phyloP scores from a whole-genome alignment of 306 rosid genomes.

The Abrus pulchellus region DNA sequence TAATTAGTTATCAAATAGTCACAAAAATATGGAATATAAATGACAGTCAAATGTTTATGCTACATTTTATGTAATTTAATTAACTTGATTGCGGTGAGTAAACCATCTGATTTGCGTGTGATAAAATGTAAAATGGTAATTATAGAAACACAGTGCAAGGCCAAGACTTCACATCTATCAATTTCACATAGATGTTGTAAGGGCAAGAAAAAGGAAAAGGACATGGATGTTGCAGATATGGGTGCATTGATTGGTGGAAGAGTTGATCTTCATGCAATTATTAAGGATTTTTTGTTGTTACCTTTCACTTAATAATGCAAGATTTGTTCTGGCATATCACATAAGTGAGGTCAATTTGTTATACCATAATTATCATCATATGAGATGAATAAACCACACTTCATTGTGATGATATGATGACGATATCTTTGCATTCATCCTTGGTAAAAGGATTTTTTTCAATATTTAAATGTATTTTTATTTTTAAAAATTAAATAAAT shows the following conservation, averaged over 20 bases:
- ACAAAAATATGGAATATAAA: too few relatives aligned
- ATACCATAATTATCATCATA: slow-evolving; percentile 31
- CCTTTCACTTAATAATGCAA: slow-evolving; percentile 47
- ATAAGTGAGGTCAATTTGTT: slow-evolving; percentile 25
- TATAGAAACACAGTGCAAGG: neutral
- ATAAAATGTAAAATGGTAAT: neutral
- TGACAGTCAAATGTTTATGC: too few relatives aligned
- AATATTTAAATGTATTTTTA: too few relatives aligned
- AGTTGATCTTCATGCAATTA: slow-evolving; percentile 37
- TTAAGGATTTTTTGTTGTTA: slow-evolving; percentile 17
- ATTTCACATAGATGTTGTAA: neutral
- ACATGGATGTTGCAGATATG: slow-evolving; percentile 1
- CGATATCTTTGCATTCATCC: slow-evolving; percentile 10
- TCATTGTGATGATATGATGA: slow-evolving; percentile 10
- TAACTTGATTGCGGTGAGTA: neutral
- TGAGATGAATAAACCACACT: slow-evolving; percentile 36
- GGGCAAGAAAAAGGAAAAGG: neutral
- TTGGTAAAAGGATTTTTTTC: too few relatives aligned
- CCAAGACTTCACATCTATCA: slow-evolving; percentile 24
- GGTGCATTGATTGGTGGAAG: slow-evolving; percentile 35
- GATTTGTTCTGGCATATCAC: slow-evolving; percentile 42
- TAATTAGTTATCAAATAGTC: too few relatives aligned
- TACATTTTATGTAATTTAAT: neutral
- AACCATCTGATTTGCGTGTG: neutral
- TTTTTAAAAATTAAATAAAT: too few relatives aligned